Conservation (phyloP, 2,329 filamentous ascomycete genomes). For the Dactylellina haptotyla region DNA sequence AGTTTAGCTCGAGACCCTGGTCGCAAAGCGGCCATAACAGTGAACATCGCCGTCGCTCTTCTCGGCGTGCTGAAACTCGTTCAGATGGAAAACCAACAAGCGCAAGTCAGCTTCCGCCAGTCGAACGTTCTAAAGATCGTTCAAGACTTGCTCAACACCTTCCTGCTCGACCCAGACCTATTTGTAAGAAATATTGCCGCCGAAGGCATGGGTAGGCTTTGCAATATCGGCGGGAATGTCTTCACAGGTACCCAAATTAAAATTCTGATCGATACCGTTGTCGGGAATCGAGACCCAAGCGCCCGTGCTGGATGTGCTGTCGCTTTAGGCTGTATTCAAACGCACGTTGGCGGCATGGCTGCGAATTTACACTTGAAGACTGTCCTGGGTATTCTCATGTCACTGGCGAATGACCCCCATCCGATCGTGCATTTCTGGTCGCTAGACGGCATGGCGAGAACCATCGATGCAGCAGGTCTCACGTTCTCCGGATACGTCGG, state of each 20-base stretch:
- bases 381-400: constrained; percentile 98
- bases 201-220: constrained; percentile 84
- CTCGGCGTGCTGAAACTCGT: constrained; percentile 83
- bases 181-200: constrained; percentile 87
- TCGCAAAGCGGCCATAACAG: constrained; percentile 86
- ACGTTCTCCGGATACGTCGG: constrained; percentile 92
- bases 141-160: constrained; percentile 76
- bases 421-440: constrained; percentile 97
- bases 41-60: constrained; percentile 87
- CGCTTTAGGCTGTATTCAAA: constrained; percentile 90
- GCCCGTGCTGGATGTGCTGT: constrained; percentile 93
- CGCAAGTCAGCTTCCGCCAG: constrained; percentile 51
- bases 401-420: constrained; percentile 92
- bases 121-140: constrained; percentile 58
- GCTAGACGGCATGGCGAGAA: constrained; percentile 83
- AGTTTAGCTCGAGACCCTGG: constrained; percentile 85
- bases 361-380: constrained; percentile 96
- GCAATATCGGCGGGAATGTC: constrained; percentile 82
- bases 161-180: constrained; percentile 83
- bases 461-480: constrained; percentile 89
- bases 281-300: constrained; percentile 90
- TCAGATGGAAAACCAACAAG: constrained; percentile 64
- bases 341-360: constrained; percentile 96
- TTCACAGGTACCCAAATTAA: constrained; percentile 93
- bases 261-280: constrained; percentile 90